Conservation (phyloP, 371 early-diverging fungal species). For the Zychaea mexicana region DNA sequence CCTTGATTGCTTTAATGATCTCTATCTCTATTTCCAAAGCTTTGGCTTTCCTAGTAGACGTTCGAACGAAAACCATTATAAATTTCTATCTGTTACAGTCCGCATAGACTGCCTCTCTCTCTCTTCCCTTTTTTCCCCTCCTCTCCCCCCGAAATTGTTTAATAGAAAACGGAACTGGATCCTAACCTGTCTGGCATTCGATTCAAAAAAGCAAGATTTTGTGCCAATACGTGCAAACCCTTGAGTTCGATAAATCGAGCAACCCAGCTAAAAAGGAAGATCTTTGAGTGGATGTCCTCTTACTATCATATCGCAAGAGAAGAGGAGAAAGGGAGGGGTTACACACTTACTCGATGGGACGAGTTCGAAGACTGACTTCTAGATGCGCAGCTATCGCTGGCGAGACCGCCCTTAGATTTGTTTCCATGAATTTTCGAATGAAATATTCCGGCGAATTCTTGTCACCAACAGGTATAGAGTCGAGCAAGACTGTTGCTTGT, state of each 20-base stretch:
- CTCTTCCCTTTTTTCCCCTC: not conserved
- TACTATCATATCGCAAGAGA: not conserved
- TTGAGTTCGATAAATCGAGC: slow-evolving; percentile 64
- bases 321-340: not conserved
- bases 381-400: slow-evolving; percentile 37
- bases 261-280: slow-evolving; percentile 48
- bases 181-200: slow-evolving; percentile 27
- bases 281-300: no score
- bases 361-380: slow-evolving; percentile 48
- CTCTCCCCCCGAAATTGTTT: not conserved
- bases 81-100: no score
- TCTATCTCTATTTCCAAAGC: slow-evolving; percentile 73
- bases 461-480: slow-evolving; percentile 17
- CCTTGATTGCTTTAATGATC: slow-evolving; percentile 74
- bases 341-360: slow-evolving; percentile 41
- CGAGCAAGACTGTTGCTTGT: slow-evolving; percentile 4
- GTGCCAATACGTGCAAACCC: slow-evolving; percentile 64
- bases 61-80: not conserved
- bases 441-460: slow-evolving; percentile 46
- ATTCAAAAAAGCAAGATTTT: slow-evolving; percentile 57
- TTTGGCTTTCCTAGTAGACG: slow-evolving; percentile 47
- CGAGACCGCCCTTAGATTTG: slow-evolving; percentile 39
- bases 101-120: not conserved
- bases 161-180: not conserved
- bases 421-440: slow-evolving; percentile 43